Evolutionary conservation across 306 rosid genomes (phyloP).

Genomic region (Cyclanthera cordifolia): DNA sequence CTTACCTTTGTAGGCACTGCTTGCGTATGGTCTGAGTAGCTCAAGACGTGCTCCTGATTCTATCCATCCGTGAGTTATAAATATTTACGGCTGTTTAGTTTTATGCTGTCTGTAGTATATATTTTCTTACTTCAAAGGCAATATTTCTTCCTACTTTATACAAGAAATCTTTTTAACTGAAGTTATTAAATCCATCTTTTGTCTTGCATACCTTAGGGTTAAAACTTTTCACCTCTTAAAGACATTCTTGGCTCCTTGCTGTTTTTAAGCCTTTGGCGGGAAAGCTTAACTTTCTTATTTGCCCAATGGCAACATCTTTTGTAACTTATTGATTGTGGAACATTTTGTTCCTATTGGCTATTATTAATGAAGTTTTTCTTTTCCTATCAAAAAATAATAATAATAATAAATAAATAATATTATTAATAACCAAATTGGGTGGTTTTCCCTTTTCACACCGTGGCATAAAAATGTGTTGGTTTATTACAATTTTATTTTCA

Average conservation of each 20-base stretch:
- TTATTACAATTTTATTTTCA: background rate
- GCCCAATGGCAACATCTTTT: too few relatives aligned
- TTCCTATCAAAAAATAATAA: too few relatives aligned
- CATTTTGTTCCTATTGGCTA: too few relatives aligned
- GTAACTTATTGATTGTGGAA: too few relatives aligned
- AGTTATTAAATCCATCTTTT: background rate
- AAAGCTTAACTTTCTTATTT: too few relatives aligned
- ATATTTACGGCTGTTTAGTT: conserved; percentile 3
- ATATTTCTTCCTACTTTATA: background rate
- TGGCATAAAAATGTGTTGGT: background rate
- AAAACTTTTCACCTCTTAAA: background rate
- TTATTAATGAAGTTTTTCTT: too few relatives aligned
- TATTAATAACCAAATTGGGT: background rate
- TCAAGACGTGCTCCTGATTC: conserved; percentile 99
- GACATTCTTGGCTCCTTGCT: background rate
- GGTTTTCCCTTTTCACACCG: conserved; percentile 3
- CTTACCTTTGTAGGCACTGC: conserved; percentile 63
- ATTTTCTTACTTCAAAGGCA: background rate
- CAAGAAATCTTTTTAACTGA: background rate
- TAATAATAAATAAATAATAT: too few relatives aligned
- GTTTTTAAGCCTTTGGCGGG: background rate
- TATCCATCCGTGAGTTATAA: conserved; percentile 75
- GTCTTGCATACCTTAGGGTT: background rate
- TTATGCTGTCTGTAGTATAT: background rate
- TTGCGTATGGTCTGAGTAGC: conserved; percentile 92